These are phyloP conservation scores for Fragilaria radians DNA, from an alignment of 108 stramenopile genomes.

Conservation along the genomic window DNA sequence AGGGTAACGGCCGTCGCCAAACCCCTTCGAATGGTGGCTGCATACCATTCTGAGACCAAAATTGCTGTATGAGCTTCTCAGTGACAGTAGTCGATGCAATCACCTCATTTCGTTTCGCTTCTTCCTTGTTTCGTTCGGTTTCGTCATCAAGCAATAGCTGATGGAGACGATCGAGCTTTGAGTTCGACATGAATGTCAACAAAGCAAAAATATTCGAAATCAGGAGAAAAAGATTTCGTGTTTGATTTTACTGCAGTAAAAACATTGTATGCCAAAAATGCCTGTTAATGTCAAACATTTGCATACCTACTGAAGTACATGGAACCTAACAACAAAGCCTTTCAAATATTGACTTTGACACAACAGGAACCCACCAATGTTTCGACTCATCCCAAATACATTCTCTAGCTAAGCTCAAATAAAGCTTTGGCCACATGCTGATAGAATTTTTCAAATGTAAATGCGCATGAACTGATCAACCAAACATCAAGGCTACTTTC, in stretches of 20 bases:
- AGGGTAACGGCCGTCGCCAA: slow-evolving; percentile 27
- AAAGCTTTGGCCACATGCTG: slow-evolving; percentile 65
- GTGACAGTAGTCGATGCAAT: not conserved
- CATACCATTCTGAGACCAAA: slow-evolving; percentile 20
- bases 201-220: too few species aligned
- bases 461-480: too few species aligned
- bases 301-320: too few species aligned
- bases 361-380: slow-evolving; percentile 44
- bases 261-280: too few species aligned
- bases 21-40: slow-evolving; percentile 13
- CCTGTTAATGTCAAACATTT: too few species aligned
- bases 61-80: slow-evolving; percentile 11
- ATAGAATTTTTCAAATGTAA: too few species aligned
- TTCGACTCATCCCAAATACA: slow-evolving; percentile 34
- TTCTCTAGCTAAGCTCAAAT: slow-evolving; percentile 62
- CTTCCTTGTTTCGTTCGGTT: not conserved
- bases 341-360: slow-evolving; percentile 36
- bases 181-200: too few species aligned
- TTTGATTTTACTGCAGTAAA: too few species aligned
- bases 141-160: not conserved
- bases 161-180: not conserved
- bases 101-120: not conserved
- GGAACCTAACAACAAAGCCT: slow-evolving; percentile 71
- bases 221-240: too few species aligned
- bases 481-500: too few species aligned